These are phyloP conservation scores for Begonia peltatifolia DNA, from an alignment of 306 rosid species.

Conservation along the genomic window DNA sequence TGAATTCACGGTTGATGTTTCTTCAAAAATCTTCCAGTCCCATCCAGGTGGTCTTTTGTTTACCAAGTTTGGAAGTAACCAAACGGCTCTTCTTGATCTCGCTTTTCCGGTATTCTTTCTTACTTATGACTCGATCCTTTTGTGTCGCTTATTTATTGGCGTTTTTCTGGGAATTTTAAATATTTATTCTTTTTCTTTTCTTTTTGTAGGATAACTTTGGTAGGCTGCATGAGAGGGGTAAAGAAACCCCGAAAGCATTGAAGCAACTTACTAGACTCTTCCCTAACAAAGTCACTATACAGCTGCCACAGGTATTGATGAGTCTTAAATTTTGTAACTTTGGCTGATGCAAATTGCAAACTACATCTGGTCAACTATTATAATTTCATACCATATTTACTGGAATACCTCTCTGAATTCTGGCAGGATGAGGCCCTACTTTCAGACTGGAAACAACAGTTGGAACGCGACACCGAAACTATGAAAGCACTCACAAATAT, in stretches of 20 bases:
- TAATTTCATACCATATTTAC: too few relatives aligned
- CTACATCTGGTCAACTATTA: too few relatives aligned
- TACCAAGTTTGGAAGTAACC: slow-evolving; percentile 79
- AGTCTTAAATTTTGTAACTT: too few relatives aligned
- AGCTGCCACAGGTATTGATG: slow-evolving; percentile 65
- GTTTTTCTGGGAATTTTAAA: too few relatives aligned
- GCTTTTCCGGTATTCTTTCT: slow-evolving; percentile 62
- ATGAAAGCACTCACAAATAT: slow-evolving; percentile 69
- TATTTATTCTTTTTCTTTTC: not conserved
- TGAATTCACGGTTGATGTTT: not conserved
- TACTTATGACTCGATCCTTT: too few relatives aligned
- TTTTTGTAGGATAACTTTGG: slow-evolving; percentile 59
- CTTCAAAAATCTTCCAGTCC: slow-evolving; percentile 31
- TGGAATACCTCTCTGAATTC: not conserved
- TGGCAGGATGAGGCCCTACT: slow-evolving; percentile 66
- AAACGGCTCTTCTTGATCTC: slow-evolving; percentile 91
- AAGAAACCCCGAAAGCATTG: slow-evolving; percentile 70
- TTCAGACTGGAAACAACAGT: slow-evolving; percentile 78
- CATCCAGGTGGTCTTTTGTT: slow-evolving; percentile 78
- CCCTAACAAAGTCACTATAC: slow-evolving; percentile 83
- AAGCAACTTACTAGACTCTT: slow-evolving; percentile 73
- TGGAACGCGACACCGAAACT: slow-evolving; percentile 78
- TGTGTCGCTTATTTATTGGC: too few relatives aligned
- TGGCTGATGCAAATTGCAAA: too few relatives aligned
- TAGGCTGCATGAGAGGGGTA: slow-evolving; percentile 67